These are phyloP conservation scores for Diaporthe sp. DNA, from an alignment of 2,329 filamentous ascomycete species.

Conservation along the genomic window DNA sequence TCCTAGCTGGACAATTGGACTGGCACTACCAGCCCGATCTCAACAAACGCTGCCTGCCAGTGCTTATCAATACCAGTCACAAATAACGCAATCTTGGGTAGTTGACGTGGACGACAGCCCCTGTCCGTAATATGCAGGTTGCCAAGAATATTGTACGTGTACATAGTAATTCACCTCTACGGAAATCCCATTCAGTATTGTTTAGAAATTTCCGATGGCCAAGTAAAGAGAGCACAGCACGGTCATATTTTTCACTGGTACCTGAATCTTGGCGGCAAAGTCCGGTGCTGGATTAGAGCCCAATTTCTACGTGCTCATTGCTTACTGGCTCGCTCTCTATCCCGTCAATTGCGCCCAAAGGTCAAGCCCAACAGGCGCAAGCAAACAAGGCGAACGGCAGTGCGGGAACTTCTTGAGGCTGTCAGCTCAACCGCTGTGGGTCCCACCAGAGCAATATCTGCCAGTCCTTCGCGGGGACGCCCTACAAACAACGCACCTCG, in stretches of 20 bases:
- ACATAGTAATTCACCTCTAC: neutral
- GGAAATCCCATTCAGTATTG: neutral
- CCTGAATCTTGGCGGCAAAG: neutral
- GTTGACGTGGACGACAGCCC: neutral
- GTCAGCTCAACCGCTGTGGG: conserved; percentile 2
- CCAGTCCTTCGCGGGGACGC: conserved; percentile 1
- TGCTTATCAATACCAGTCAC: neutral
- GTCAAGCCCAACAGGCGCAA: conserved; percentile 2
- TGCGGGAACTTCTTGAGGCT: neutral
- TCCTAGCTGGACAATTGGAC: neutral
- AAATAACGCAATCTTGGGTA: too few species aligned
- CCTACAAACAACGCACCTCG: neutral
- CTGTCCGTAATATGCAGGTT: neutral
- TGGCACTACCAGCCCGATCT: neutral
- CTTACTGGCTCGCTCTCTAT: neutral
- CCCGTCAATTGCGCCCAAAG: conserved; percentile 6
- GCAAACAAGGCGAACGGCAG: neutral
- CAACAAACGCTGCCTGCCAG: neutral
- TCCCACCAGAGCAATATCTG: neutral
- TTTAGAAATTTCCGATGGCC: neutral
- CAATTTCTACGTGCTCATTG: conserved; percentile 5
- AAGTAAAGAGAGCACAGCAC: neutral
- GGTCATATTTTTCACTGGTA: neutral
- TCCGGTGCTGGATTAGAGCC: neutral
- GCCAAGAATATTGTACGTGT: neutral